Evolutionary conservation across 2,329 filamentous ascomycete genomes (phyloP).

Genomic region (Ophiobolus disseminans): DNA sequence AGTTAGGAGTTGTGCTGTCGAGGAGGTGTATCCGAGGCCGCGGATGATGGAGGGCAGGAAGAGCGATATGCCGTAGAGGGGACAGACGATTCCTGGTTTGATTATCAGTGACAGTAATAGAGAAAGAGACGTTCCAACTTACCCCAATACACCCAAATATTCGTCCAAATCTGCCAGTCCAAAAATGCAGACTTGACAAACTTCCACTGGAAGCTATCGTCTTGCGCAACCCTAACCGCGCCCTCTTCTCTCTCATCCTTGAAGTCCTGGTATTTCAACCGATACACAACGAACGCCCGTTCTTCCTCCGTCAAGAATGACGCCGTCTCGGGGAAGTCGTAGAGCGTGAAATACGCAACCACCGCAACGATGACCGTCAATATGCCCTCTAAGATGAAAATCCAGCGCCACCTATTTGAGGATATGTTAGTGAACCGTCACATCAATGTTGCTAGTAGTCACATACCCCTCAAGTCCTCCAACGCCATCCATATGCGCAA

Average conservation of each 20-base stretch:
- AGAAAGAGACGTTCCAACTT: slow-evolving; percentile 52
- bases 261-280: slow-evolving; percentile 60
- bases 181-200: slow-evolving; percentile 54
- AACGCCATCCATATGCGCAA: slow-evolving; percentile 67
- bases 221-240: slow-evolving; percentile 71
- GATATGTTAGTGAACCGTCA: no score
- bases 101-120: slow-evolving; percentile 7
- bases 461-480: slow-evolving; percentile 49
- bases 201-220: slow-evolving; percentile 72
- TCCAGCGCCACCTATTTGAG: slow-evolving; percentile 45
- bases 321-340: slow-evolving; percentile 68
- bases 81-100: slow-evolving; percentile 48
- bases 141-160: slow-evolving; percentile 69
- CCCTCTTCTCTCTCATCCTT: slow-evolving; percentile 59
- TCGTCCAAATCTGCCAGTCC: slow-evolving; percentile 58
- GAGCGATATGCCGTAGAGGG: slow-evolving; percentile 46
- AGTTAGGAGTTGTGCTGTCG: slow-evolving; percentile 52
- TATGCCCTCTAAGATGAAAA: slow-evolving; percentile 48
- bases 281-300: slow-evolving; percentile 64
- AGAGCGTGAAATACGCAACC: slow-evolving; percentile 61
- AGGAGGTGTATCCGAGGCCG: slow-evolving; percentile 49
- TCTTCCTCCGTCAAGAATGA: slow-evolving; percentile 62
- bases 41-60: slow-evolving; percentile 58
- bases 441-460: no score
- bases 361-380: slow-evolving; percentile 45